These are phyloP conservation scores for Emmonsia crescens DNA, from an alignment of 2,329 filamentous ascomycete species.

Conservation along the genomic window DNA sequence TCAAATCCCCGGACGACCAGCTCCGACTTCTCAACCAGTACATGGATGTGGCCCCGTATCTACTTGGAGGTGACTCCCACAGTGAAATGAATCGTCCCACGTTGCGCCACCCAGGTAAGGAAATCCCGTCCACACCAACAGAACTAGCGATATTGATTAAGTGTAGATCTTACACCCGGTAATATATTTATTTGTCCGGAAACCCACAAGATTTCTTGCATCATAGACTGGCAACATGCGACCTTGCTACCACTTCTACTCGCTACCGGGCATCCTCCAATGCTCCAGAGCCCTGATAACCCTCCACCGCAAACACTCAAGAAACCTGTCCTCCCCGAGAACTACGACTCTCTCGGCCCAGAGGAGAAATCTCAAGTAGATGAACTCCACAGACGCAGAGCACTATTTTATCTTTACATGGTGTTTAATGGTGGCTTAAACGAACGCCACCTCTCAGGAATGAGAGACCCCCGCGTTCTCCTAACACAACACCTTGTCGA, in stretches of 20 bases:
- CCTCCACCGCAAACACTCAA: conserved; percentile 10
- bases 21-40: conserved; percentile 10
- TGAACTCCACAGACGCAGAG: conserved; percentile 14
- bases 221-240: conserved; percentile 6
- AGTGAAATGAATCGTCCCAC: background rate
- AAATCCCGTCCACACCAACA: background rate
- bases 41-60: conserved; percentile 8
- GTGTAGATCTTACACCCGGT: conserved; percentile 7
- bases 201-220: conserved; percentile 8
- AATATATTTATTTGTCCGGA: conserved; percentile 8
- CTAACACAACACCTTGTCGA: conserved; percentile 17
- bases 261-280: background rate
- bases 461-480: conserved; percentile 13
- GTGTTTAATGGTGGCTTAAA: conserved; percentile 18
- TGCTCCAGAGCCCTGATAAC: conserved; percentile 19
- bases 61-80: conserved; percentile 3
- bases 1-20: conserved; percentile 1
- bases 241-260: background rate
- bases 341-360: conserved; percentile 13
- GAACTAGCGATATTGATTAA: background rate
- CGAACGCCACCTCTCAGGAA: conserved; percentile 15
- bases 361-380: conserved; percentile 15
- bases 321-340: conserved; percentile 13
- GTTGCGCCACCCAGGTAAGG: conserved; percentile 4
- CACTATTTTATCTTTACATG: conserved; percentile 17